A percentile compares a stretch with the other conserved stretches of the same genome.
These are phyloP conservation scores for Goffeauzyma gilvescens DNA, from an alignment of 768 basidiomycete genomes.

Conservation along the genomic window DNA sequence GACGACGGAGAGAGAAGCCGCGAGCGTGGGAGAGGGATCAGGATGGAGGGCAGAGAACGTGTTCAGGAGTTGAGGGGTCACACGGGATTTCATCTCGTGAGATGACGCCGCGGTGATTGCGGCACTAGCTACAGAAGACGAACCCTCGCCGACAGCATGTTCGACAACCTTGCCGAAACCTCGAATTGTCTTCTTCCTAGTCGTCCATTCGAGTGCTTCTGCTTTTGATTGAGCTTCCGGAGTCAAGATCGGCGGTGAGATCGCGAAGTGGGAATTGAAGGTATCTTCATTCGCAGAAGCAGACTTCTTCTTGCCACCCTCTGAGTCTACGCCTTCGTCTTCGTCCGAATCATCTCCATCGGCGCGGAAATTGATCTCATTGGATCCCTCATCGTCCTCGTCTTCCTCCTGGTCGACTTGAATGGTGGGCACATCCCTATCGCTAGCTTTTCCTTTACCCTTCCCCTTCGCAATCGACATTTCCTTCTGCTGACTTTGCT, in stretches of 20 bases:
- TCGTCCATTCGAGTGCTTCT: slow-evolving; percentile 44
- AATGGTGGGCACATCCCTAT: background rate
- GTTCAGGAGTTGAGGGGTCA: slow-evolving; percentile 35
- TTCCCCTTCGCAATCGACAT: slow-evolving; percentile 1
- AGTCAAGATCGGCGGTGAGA: slow-evolving; percentile 36
- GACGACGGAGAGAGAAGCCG: slow-evolving; percentile 38
- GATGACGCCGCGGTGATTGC: too few species aligned
- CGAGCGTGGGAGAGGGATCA: slow-evolving; percentile 4
- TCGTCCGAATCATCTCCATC: slow-evolving; percentile 9
- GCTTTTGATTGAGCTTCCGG: slow-evolving; percentile 37
- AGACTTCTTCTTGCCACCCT: slow-evolving; percentile 8
- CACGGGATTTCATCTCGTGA: too few species aligned
- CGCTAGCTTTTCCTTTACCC: background rate
- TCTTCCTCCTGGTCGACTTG: slow-evolving; percentile 11
- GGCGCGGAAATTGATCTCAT: background rate
- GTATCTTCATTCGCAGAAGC: slow-evolving; percentile 31
- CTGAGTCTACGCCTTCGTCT: slow-evolving; percentile 10
- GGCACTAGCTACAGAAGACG: slow-evolving; percentile 40
- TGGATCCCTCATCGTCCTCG: slow-evolving; percentile 10
- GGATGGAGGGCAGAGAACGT: slow-evolving; percentile 37
- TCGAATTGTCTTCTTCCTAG: slow-evolving; percentile 38
- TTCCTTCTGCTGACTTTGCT: slow-evolving; percentile 1
- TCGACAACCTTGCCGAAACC: slow-evolving; percentile 44
- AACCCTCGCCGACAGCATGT: slow-evolving; percentile 2
- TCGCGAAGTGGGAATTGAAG: slow-evolving; percentile 61